phyloP scores from a whole-genome alignment of 1,284 basidiomycete genomes.

The Apiotrichum brassicae region DNA sequence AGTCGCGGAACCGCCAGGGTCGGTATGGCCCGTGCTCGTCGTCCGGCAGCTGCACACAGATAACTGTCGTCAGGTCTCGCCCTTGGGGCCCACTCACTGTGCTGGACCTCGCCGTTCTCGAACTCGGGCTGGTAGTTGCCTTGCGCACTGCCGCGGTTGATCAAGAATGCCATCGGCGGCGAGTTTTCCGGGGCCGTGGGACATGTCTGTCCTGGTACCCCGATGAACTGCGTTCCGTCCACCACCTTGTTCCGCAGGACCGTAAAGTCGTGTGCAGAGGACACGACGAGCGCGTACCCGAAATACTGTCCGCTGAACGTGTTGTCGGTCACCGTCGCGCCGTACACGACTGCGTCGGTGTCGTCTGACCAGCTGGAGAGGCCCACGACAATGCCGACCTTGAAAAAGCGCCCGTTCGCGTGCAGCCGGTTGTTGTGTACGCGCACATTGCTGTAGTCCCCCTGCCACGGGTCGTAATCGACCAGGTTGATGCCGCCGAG shows the following conservation, averaged over 20 bases:
- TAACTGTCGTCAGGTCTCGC: constrained; percentile 29
- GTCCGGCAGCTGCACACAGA: constrained; percentile 41
- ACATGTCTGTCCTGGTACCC: constrained; percentile 38
- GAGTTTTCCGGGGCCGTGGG: constrained; percentile 45
- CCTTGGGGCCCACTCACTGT: constrained; percentile 45
- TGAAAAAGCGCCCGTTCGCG: constrained; percentile 42
- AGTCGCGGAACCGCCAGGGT: constrained; percentile 44
- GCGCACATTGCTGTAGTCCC: constrained; percentile 41
- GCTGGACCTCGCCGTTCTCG: constrained; percentile 48
- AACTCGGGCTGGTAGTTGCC: constrained; percentile 45
- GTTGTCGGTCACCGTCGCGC: constrained; percentile 43
- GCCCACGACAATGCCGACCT: constrained; percentile 46
- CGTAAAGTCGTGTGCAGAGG: constrained; percentile 41
- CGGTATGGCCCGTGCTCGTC: constrained; percentile 36
- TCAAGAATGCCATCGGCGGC: constrained; percentile 42
- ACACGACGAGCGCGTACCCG: constrained; percentile 47
- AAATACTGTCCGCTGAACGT: constrained; percentile 38
- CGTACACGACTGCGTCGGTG: constrained; percentile 41
- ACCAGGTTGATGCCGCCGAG: constrained; percentile 48
- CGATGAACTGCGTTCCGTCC: constrained; percentile 32
- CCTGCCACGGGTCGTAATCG: constrained; percentile 47
- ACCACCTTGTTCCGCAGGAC: constrained; percentile 37
- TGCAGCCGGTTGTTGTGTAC: constrained; percentile 45
- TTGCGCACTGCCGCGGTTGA: constrained; percentile 41
- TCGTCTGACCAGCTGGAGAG: constrained; percentile 47